Percentiles rank a stretch among this genome's conserved stretches.
These are phyloP conservation scores for Senna tora DNA, from an alignment of 306 rosid genomes.

Conservation along the genomic window DNA sequence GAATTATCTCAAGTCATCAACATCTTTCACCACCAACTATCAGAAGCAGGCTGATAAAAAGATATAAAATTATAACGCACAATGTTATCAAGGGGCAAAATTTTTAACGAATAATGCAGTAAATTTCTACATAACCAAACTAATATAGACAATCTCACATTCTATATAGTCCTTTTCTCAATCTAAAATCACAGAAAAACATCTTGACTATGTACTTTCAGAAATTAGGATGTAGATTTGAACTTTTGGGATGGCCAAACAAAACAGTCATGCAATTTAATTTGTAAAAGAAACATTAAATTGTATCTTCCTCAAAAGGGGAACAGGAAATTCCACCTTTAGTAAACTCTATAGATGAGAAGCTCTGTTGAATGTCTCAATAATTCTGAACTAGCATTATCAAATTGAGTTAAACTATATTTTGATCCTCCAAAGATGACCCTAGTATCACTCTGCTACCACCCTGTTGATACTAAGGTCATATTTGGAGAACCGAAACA, in stretches of 20 bases:
- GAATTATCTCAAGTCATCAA: constrained; percentile 25
- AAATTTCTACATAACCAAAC: constrained; percentile 9
- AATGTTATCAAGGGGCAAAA: constrained; percentile 22
- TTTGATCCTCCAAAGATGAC: no score
- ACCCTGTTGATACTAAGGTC: neutral
- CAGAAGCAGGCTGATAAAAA: constrained; percentile 43
- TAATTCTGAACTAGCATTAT: no score
- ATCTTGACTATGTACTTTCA: constrained; percentile 1
- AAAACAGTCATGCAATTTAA: constrained; percentile 27
- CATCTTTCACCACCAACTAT: constrained; percentile 25
- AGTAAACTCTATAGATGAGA: no score
- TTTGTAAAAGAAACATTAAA: neutral
- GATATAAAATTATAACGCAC: constrained; percentile 6
- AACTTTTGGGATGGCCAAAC: neutral
- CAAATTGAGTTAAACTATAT: no score
- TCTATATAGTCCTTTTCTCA: constrained; percentile 4
- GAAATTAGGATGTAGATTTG: constrained; percentile 13
- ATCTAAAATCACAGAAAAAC: constrained; percentile 6
- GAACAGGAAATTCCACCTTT: no score
- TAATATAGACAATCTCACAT: constrained; percentile 31
- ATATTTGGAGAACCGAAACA: neutral
- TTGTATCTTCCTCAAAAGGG: neutral
- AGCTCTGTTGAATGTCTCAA: no score
- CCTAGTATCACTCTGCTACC: no score
- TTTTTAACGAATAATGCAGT: constrained; percentile 5